Evolutionary conservation across 179 eudicot species (phyloP).

Genomic region (Corrigiola litoralis): DNA sequence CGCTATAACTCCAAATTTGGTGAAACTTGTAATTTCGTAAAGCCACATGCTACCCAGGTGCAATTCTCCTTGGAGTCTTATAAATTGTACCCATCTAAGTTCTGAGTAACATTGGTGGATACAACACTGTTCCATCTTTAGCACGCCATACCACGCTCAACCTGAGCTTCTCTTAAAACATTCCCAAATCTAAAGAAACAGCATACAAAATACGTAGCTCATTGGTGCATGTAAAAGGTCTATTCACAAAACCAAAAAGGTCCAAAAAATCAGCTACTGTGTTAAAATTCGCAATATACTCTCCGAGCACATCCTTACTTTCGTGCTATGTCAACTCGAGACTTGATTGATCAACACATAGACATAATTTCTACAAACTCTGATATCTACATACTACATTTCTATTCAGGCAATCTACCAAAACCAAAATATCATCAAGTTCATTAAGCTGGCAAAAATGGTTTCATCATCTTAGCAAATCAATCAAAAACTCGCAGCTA

Average conservation of each 20-base stretch:
- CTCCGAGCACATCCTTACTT: not conserved
- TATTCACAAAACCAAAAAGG: no score
- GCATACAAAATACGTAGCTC: not conserved
- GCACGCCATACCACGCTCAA: not conserved
- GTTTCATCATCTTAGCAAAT: no score
- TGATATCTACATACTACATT: not conserved
- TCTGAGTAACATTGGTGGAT: not conserved
- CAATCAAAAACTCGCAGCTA: no score
- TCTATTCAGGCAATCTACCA: not conserved
- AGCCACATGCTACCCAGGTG: no score
- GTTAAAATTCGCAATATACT: not conserved
- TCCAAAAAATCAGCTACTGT: no score
- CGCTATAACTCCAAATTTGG: no score
- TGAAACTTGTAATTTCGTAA: no score
- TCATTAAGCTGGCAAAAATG: no score
- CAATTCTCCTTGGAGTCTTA: no score
- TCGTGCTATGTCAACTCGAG: not conserved
- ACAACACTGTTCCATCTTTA: not conserved
- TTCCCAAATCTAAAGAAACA: not conserved
- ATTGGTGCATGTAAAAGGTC: no score
- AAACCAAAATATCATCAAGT: no score
- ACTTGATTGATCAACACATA: not conserved
- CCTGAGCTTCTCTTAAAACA: not conserved
- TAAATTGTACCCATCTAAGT: no score
- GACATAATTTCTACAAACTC: not conserved